Evolutionary conservation across 2,329 filamentous ascomycete genomes (phyloP), one percentile per base, ranked within the genome.

Genomic region (Pseudogymnoascus sp.): DNA sequence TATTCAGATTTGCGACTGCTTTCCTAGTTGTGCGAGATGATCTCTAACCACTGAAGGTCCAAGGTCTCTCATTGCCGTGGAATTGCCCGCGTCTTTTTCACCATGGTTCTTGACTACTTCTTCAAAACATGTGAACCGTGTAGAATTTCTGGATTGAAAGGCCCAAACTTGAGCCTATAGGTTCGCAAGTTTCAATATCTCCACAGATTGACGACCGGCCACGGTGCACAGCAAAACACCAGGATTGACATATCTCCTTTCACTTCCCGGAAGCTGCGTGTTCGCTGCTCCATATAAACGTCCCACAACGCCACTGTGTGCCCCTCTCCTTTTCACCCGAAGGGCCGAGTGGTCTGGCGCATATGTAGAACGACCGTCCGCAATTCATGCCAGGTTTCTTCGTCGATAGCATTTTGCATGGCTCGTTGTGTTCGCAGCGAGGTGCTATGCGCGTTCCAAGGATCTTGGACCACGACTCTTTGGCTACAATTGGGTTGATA

Each of bases 381-480:
- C 73, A 87, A 71, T 97, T 99, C 67, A 90, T 78, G 1, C 95
- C 95, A 0, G 91, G 81, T 73, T 97, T 97, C 78, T 93, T 97
- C 0, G 93, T 96, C 16, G 87, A 83, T 61, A 93, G 78, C 67
- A 82, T 90, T 67, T 92, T 89, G 75, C 95, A 97, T 2, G 90
- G 89, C 70, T 97, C 93, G 62, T 86, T 81, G 72, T 99, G 95
- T 59, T 97, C 92, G 73, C 95, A 99, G 64, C 83, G 83, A 1
- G 95, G 95, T 1, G 85, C 80, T 1, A 84, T 77, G 64, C 89
- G 86, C 73, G 88, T 91, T 14, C 87, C 84, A 66, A 97, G 87
- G 12, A 97, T 80, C 72, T 88, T 92, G 4, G 86, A 87, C 95
- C 95, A 97, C 21, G 88, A 88, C 71, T 95, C 88, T 73, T 91